Base-by-base conservation (phyloP, 148 eudicot genomes). In the Agrostemma githago region DNA sequence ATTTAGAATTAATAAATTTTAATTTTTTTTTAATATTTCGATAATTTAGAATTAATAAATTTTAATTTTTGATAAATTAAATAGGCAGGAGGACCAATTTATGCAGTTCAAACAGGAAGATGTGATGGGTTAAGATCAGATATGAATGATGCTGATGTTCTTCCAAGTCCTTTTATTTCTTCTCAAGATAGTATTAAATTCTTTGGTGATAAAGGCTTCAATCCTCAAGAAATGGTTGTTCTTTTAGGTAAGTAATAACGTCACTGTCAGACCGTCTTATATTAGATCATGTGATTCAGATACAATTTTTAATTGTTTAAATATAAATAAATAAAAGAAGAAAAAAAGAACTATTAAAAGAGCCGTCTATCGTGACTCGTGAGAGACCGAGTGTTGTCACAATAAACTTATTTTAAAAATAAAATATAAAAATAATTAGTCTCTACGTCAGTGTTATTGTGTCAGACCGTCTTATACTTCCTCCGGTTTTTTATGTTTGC, bases 31-130 rank as follows among this genome's bases (percentile, higher is more conserved):
- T 53, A 5, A 4, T 26, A 6, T 2, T 7, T 4, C 10, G 53
- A 19, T 8, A 0, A 20, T 19, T 60, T 60, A 5, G n/a, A 1
- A 7, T 4, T 40, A n/a, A 71, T 12, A 51, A 0, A 0, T 21
- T 48, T 1, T 57, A 0, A 16, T 16, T 4, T 59, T 16, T 56
- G 34, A 5, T 63, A 16, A n/a, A 16, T 43, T 1, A 9, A 68
- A 65, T 19, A 74, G 71, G 77, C 71, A 17, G 71, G 77, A 39
- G 77, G 77, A 40, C 77, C 77, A 4, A 21, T 14, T 8, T 74
- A 74, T 66, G 6, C 3, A 3, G 77, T 64, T 11, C 41, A 66
- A 66, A 74, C 77, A 6, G 77, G 77, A 12, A 38, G 77, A 66
- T 53, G 62, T 3, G 77, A 74, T 74, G 77, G 77, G 3, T 3